A percentile compares a stretch with the other conserved stretches of the same genome.
These are phyloP conservation scores for Fonsecaea erecta DNA, from an alignment of 2,329 filamentous ascomycete genomes.

Conservation along the genomic window DNA sequence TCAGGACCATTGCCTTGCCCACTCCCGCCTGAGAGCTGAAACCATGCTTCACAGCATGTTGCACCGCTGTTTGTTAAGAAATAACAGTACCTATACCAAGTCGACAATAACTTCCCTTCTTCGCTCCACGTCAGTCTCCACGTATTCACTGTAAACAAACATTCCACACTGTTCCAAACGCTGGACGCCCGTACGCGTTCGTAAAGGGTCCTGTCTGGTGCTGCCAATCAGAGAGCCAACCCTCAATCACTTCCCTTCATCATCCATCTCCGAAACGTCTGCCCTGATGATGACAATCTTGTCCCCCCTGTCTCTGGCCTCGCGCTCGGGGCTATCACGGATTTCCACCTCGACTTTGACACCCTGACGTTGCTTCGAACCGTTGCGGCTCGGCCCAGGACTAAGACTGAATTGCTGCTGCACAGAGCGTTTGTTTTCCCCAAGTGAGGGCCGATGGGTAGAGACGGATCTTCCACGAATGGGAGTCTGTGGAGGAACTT, in stretches of 20 bases:
- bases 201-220: background rate
- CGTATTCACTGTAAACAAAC: background rate
- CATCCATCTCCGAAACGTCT: slow-evolving; percentile 23
- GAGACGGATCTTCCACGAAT: slow-evolving; percentile 28
- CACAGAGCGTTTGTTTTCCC: slow-evolving; percentile 24
- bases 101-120: background rate
- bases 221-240: background rate
- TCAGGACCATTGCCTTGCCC: background rate
- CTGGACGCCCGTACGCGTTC: background rate
- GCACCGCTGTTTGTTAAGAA: background rate
- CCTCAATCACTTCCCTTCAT: slow-evolving; percentile 10
- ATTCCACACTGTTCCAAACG: background rate
- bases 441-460: slow-evolving; percentile 26
- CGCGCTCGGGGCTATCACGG: slow-evolving; percentile 34
- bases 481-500: slow-evolving; percentile 26
- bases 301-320: slow-evolving; percentile 30
- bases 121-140: background rate
- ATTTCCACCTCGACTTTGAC: slow-evolving; percentile 36
- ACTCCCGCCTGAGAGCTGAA: background rate
- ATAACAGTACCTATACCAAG: background rate
- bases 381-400: slow-evolving; percentile 30
- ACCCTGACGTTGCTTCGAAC: slow-evolving; percentile 28
- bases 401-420: slow-evolving; percentile 35
- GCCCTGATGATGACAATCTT: slow-evolving; percentile 35
- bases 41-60: background rate